phyloP scores from a whole-genome alignment of 768 basidiomycete species.

The Udeniomyces megalosporus region DNA sequence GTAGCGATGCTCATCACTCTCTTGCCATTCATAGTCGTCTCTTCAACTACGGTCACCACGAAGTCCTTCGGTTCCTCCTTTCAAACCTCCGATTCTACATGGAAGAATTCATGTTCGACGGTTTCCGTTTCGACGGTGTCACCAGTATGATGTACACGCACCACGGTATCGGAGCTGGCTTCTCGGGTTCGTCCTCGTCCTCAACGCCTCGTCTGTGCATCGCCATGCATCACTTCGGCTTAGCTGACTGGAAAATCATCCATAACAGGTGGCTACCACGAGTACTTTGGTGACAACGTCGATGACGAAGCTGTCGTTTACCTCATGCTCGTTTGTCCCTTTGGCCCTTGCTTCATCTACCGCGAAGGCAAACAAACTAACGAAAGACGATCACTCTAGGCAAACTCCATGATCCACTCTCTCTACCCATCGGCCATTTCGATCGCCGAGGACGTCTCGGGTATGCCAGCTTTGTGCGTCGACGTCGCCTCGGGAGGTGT shows the following conservation, averaged over 20 bases:
- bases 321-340: conserved; percentile 71
- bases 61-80: conserved; percentile 84
- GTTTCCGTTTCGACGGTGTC: conserved; percentile 96
- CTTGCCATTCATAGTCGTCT: conserved; percentile 40
- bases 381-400: conserved; percentile 37
- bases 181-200: conserved; percentile 48
- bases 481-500: conserved; percentile 69
- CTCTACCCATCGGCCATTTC: conserved; percentile 68
- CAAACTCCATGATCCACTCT: conserved; percentile 73
- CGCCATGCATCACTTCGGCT: neutral
- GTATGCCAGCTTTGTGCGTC: conserved; percentile 86
- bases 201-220: too few species aligned
- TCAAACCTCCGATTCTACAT: conserved; percentile 92
- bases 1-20: neutral
- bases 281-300: conserved; percentile 77
- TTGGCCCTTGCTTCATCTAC: neutral
- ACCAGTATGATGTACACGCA: conserved; percentile 99
- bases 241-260: neutral
- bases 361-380: neutral
- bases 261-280: conserved; percentile 56
- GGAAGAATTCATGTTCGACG: conserved; percentile 90
- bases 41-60: conserved; percentile 91
- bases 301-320: conserved; percentile 86
- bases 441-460: conserved; percentile 97
- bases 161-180: conserved; percentile 93